phyloP scores from a whole-genome alignment of 768 basidiomycete genomes.

The Trametes elegans region DNA sequence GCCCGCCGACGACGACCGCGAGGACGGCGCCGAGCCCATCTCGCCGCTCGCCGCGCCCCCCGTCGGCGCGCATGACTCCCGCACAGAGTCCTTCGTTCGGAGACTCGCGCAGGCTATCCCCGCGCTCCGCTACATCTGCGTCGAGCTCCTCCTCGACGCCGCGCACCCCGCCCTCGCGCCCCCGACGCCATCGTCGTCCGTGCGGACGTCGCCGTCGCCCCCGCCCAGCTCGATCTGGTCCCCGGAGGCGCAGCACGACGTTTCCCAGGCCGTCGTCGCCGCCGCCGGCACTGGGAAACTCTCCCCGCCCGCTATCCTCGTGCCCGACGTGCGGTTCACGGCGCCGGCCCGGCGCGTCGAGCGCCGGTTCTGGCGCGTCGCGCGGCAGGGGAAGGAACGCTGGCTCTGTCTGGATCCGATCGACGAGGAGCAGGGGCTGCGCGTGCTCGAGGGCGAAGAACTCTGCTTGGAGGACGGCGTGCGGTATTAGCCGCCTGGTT shows the following conservation, averaged over 20 bases:
- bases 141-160: constrained; percentile 12
- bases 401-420: constrained; percentile 14
- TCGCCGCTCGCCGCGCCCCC: not conserved
- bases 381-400: not conserved
- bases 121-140: constrained; percentile 8
- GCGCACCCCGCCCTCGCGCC: not conserved
- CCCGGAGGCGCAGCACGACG: constrained; percentile 6
- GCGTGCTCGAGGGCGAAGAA: not conserved
- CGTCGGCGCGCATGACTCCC: not conserved
- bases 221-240: constrained; percentile 1
- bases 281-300: not conserved
- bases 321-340: not conserved
- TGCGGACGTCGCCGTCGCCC: not conserved
- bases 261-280: not conserved
- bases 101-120: constrained; percentile 4
- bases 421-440: not conserved
- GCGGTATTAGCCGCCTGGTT: not conserved
- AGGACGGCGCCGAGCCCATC: not conserved
- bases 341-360: not conserved
- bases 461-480: constrained; percentile 7
- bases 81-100: not conserved
- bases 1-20: constrained; percentile 7
- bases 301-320: not conserved
- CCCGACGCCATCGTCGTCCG: not conserved
- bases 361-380: constrained; percentile 14